These are phyloP conservation scores for Naganishia cerealis DNA, from an alignment of 1,284 basidiomycete species.

Conservation along the genomic window DNA sequence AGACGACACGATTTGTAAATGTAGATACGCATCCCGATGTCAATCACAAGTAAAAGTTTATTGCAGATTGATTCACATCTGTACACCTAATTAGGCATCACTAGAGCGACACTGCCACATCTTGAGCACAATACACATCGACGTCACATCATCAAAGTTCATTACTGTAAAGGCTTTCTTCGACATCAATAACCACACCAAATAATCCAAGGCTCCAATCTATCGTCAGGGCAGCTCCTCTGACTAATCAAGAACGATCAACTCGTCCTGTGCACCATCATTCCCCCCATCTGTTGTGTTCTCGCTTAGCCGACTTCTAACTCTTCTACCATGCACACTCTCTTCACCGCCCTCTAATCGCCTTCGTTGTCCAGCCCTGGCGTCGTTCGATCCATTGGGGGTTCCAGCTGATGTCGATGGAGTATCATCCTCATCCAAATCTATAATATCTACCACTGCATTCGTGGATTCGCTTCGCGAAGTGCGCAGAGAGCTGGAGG, in stretches of 20 bases:
- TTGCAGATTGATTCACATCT: not conserved
- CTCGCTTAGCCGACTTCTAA: conserved; percentile 22
- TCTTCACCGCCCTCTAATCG: conserved; percentile 23
- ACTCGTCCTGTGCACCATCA: conserved; percentile 1
- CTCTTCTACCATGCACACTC: conserved; percentile 26
- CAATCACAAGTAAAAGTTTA: not conserved
- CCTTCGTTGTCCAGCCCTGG: conserved; percentile 7
- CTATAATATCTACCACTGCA: conserved; percentile 27
- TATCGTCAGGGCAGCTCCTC: not conserved
- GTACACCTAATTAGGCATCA: not conserved
- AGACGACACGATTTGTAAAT: conserved; percentile 1
- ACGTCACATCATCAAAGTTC: conserved; percentile 3
- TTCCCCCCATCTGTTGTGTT: not conserved
- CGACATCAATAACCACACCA: not conserved
- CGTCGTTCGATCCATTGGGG: not conserved
- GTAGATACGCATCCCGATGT: not conserved
- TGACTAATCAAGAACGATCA: conserved; percentile 25
- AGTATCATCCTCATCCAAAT: conserved; percentile 24
- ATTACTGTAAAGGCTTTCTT: not conserved
- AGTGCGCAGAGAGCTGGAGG: conserved; percentile 26
- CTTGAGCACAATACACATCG: not conserved
- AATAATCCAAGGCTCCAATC: not conserved
- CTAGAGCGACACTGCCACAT: not conserved
- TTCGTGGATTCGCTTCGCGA: conserved; percentile 13
- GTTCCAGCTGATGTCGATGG: not conserved